Percentiles rank a stretch among this genome's conserved stretches.
These are phyloP conservation scores for Linum usitatissimum DNA, from an alignment of 345 rosid species.

Conservation along the genomic window DNA sequence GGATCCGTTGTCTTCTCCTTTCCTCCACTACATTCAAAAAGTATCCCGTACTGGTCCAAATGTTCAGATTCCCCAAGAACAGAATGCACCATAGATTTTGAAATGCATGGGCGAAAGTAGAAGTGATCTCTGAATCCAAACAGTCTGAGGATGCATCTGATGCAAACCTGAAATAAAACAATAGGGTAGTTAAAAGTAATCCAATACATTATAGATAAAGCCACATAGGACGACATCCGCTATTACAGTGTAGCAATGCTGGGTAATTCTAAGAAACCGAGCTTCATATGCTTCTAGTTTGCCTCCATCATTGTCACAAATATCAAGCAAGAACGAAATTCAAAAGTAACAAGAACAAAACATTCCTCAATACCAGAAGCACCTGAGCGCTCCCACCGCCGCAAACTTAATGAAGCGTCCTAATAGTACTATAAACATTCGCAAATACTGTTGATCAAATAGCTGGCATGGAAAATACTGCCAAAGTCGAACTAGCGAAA, in stretches of 20 bases:
- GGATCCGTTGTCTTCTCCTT: background rate
- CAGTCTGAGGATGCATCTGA: constrained; percentile 61
- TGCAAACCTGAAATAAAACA: constrained; percentile 47
- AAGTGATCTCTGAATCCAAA: constrained; percentile 32
- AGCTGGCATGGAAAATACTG: background rate
- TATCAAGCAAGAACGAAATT: background rate
- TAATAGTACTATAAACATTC: too few species aligned
- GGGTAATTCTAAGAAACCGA: background rate
- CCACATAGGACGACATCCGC: background rate
- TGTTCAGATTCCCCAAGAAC: constrained; percentile 13
- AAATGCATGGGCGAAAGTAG: constrained; percentile 21
- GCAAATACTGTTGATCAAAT: background rate
- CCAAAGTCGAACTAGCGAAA: background rate
- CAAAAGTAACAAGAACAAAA: too few species aligned
- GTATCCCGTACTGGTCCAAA: constrained; percentile 8
- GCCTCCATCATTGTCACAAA: background rate
- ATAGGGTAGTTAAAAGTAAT: background rate
- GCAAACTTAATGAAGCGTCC: background rate
- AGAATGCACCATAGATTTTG: constrained; percentile 20
- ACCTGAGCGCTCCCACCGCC: too few species aligned
- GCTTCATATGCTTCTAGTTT: background rate
- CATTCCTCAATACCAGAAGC: background rate
- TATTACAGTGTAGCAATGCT: background rate
- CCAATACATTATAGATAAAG: background rate
- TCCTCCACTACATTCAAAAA: background rate